A percentile compares a stretch with the other conserved stretches of the same genome.
These are phyloP conservation scores for Penicillium sp. DNA, from an alignment of 2,329 filamentous ascomycete species.

Conservation along the genomic window DNA sequence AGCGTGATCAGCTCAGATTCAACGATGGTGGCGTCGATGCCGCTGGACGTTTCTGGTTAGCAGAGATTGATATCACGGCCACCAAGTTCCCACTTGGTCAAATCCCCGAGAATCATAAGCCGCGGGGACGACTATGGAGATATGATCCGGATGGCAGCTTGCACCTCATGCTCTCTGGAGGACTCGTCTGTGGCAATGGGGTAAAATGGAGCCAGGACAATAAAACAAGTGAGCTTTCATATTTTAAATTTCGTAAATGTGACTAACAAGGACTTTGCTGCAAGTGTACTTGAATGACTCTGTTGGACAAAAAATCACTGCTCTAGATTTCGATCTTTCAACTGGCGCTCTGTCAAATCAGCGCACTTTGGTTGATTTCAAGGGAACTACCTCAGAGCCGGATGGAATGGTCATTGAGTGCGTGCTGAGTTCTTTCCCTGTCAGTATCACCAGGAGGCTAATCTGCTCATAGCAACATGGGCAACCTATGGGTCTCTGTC, in stretches of 20 bases:
- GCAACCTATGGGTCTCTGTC: conserved; percentile 12
- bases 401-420: conserved; percentile 43
- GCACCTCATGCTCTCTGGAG: conserved; percentile 31
- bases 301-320: conserved; percentile 30
- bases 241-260: not conserved
- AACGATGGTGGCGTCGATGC: conserved; percentile 38
- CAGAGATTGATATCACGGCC: conserved; percentile 38
- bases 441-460: not conserved
- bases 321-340: conserved; percentile 36
- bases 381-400: conserved; percentile 30
- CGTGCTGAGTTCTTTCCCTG: not conserved
- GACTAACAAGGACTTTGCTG: not conserved
- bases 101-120: conserved; percentile 16
- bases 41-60: conserved; percentile 35
- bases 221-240: conserved; percentile 28
- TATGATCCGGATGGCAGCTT: conserved; percentile 29
- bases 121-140: conserved; percentile 22
- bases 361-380: conserved; percentile 28
- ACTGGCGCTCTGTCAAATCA: conserved; percentile 32
- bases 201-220: conserved; percentile 40
- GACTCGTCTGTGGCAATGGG: conserved; percentile 38
- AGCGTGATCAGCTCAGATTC: conserved; percentile 30
- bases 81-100: conserved; percentile 32
- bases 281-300: conserved; percentile 39
- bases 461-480: not conserved